Conservation (phyloP, 140 eudicot species). For the Senecio squalidus region DNA sequence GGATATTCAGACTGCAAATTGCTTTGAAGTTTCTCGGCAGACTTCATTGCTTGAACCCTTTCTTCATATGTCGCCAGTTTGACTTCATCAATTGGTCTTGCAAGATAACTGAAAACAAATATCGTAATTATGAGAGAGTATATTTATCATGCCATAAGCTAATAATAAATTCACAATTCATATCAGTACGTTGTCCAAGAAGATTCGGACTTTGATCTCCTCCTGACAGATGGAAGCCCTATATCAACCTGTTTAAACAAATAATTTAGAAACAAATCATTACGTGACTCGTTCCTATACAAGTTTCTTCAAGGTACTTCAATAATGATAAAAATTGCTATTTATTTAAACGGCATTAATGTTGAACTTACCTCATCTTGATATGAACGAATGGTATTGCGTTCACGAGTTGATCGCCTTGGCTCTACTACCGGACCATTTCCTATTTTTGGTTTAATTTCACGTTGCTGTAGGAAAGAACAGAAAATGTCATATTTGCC, state of each 20-base stretch:
- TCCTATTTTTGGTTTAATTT: constrained; percentile 36
- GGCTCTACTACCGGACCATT: constrained; percentile 37
- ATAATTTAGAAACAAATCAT: neutral
- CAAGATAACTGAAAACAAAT: constrained; percentile 49
- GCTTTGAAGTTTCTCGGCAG: constrained; percentile 68
- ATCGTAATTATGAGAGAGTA: constrained; percentile 2
- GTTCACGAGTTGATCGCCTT: constrained; percentile 84
- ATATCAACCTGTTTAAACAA: constrained; percentile 46
- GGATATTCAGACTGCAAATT: constrained; percentile 58
- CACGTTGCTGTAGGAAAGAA: constrained; percentile 36
- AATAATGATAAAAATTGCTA: neutral
- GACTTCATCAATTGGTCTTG: constrained; percentile 70
- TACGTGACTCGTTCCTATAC: too few relatives aligned
- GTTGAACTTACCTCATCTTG: constrained; percentile 62
- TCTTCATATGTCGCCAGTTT: constrained; percentile 55
- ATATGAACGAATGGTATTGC: constrained; percentile 52
- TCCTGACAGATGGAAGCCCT: constrained; percentile 51
- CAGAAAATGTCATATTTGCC: neutral
- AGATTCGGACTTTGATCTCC: constrained; percentile 46
- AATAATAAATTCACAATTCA: neutral
- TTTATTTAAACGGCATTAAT: neutral
- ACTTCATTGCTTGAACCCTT: constrained; percentile 35
- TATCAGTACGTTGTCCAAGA: constrained; percentile 65
- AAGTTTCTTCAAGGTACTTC: too few relatives aligned
- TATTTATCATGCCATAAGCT: neutral